Conservation (phyloP, 1,284 basidiomycete species). For the Wallemia ichthyophaga region DNA sequence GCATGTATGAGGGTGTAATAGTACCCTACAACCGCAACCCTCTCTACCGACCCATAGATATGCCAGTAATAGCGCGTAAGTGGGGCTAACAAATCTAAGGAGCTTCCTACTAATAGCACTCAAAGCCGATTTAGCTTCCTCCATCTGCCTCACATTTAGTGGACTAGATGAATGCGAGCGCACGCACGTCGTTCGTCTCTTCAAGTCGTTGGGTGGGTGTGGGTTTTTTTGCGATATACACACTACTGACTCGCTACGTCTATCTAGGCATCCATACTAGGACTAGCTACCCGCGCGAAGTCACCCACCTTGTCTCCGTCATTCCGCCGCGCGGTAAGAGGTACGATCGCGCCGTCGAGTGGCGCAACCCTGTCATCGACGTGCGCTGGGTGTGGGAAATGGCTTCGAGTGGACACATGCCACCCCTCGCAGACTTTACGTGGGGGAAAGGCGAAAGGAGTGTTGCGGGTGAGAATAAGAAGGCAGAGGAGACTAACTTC, state of each 20-base stretch:
- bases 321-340: background rate
- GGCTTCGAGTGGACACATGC: background rate
- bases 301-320: background rate
- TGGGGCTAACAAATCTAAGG: too few relatives aligned
- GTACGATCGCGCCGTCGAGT: background rate
- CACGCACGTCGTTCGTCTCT: background rate
- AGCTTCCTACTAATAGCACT: too few relatives aligned
- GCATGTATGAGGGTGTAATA: slow-evolving; percentile 32
- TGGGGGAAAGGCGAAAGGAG: background rate
- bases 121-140: background rate
- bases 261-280: background rate
- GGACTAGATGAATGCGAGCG: background rate
- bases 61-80: background rate
- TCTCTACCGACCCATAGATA: slow-evolving; percentile 23
- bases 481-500: background rate
- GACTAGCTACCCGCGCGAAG: background rate
- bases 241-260: background rate
- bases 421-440: background rate
- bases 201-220: background rate
- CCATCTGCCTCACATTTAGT: background rate
- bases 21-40: slow-evolving; percentile 29
- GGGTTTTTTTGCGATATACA: background rate
- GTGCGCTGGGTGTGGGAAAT: background rate
- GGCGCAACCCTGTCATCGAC: background rate
- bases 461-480: background rate